These are phyloP conservation scores for Ophiostoma novo-ulmi DNA, from an alignment of 2,329 filamentous ascomycete genomes.

Conservation along the genomic window DNA sequence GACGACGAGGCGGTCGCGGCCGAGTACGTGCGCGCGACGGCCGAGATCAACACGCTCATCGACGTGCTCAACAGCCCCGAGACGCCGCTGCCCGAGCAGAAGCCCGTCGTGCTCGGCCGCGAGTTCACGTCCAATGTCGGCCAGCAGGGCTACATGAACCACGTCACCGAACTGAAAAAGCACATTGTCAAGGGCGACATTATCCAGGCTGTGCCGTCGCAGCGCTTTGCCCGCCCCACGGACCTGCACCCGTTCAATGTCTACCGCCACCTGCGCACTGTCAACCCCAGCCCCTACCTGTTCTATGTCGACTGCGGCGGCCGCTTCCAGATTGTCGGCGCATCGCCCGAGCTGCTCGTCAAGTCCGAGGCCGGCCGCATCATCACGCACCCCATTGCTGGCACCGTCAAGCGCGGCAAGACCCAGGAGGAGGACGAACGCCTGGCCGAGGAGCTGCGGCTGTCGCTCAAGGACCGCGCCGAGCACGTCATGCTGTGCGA, in stretches of 20 bases:
- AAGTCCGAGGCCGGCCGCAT: conserved; percentile 77
- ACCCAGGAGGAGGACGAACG: conserved; percentile 74
- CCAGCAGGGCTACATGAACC: conserved; percentile 78
- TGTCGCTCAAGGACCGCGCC: conserved; percentile 82
- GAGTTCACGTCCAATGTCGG: conserved; percentile 92
- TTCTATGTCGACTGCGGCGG: conserved; percentile 91
- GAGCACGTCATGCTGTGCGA: conserved; percentile 99
- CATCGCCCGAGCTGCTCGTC: conserved; percentile 89
- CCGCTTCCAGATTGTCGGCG: conserved; percentile 91
- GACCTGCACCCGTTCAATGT: conserved; percentile 95
- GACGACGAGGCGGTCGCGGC: conserved; percentile 46
- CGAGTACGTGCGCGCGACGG: conserved; percentile 64
- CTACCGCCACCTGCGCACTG: conserved; percentile 90
- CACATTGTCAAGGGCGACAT: conserved; percentile 92
- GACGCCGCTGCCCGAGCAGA: conserved; percentile 71
- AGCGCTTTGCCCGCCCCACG: conserved; percentile 85
- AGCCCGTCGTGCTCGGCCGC: conserved; percentile 64
- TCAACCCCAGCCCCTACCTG: conserved; percentile 95
- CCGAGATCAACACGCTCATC: conserved; percentile 62
- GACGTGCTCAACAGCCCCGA: conserved; percentile 67
- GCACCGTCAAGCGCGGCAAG: conserved; percentile 82
- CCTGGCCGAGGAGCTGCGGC: conserved; percentile 70
- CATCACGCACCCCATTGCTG: conserved; percentile 94
- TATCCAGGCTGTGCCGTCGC: conserved; percentile 94
- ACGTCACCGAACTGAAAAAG: conserved; percentile 79